Percentiles rank a stretch among this genome's conserved stretches.
Evolutionary conservation across 495 filamentous ascomycete genomes (phyloP).

Genomic region (Geopyxis carbonaria): DNA sequence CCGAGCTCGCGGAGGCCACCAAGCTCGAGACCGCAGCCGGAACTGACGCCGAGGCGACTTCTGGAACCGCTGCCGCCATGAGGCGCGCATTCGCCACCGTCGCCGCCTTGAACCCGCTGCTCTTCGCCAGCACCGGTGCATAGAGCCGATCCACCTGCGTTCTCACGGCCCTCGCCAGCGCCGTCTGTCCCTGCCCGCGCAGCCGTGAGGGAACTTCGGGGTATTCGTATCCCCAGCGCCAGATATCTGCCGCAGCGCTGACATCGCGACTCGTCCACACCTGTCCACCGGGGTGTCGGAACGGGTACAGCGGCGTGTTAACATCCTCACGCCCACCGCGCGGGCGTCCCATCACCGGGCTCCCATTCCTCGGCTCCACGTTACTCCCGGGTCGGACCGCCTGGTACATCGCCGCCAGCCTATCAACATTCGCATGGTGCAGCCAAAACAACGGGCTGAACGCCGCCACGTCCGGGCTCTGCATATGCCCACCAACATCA

Average conservation of each 20-base stretch:
- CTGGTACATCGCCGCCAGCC: conserved; percentile 59
- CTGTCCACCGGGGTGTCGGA: conserved; percentile 18
- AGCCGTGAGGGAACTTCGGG: conserved; percentile 19
- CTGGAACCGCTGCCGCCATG: too few relatives aligned
- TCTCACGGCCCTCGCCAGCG: conserved; percentile 5
- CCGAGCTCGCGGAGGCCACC: not conserved
- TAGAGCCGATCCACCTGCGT: conserved; percentile 11
- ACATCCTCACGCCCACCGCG: conserved; percentile 12
- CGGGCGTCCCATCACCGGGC: not conserved
- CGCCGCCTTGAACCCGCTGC: not conserved
- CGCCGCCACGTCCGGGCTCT: conserved; percentile 43
- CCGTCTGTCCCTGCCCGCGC: not conserved
- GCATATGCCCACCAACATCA: conserved; percentile 26
- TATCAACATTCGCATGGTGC: conserved; percentile 49
- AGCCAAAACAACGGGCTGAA: conserved; percentile 65
- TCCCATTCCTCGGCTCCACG: conserved; percentile 30
- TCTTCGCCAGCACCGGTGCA: conserved; percentile 2
- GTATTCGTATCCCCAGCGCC: conserved; percentile 21
- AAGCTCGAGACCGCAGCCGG: not conserved
- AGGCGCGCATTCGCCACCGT: too few relatives aligned
- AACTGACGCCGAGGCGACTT: too few relatives aligned
- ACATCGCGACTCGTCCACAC: conserved; percentile 23
- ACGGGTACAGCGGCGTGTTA: conserved; percentile 24
- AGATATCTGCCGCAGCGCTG: conserved; percentile 15
- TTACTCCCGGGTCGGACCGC: conserved; percentile 43